Base-by-base conservation (phyloP, 2,329 filamentous ascomycete species). In the Aspergillus neoniger region DNA sequence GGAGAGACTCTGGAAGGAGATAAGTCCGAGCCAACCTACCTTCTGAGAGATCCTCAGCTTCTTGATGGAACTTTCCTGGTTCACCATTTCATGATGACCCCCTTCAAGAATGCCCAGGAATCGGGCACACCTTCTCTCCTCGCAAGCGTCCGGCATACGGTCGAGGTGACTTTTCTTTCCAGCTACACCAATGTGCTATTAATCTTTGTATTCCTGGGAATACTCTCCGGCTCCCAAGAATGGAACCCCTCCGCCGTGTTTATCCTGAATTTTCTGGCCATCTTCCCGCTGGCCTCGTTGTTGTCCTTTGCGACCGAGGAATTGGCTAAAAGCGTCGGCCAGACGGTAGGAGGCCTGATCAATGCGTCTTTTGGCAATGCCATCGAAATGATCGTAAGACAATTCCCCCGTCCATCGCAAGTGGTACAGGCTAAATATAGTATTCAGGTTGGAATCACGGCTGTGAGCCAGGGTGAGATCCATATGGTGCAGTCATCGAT, bases 401-500 rank as follows among this genome's bases (percentile, higher is more conserved):
- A 3, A 12, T 6, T 10, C 19, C 17, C 7, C 5, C 1, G 4
- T 2, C 3, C 15, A 25, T n/a, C 9, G 7, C 14, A 12, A 3
- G 5, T n/a, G 7, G 12, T 50, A 7, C 25, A 6, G 1, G 47
- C 47, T 28, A 30, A 28, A 19, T 17, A 14, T 8, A 28, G 23
- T 1, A 2, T 15, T 4, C n/a, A 68, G 63, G 63, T 67, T n/a
- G 62, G 65, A 32, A 85, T 96, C 66, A 90, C 95, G 67, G 91
- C 92, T 2, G 79, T 96, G 32, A 77, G 82, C 12, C 84, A 93
- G 63, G 76, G 83, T 49, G 85, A 94, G 74, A 85, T 94, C 21
- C 80, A 88, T 47, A 92, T 96, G 59, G 91, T 96, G 6, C 91
- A 96, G 76, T 94, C 92, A 0, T 95, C 91, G 1, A 82, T 96